Percentiles rank a stretch among this genome's conserved stretches.
These are phyloP conservation scores for Podaxis sp. DNA, from an alignment of 768 basidiomycete species.

Conservation along the genomic window DNA sequence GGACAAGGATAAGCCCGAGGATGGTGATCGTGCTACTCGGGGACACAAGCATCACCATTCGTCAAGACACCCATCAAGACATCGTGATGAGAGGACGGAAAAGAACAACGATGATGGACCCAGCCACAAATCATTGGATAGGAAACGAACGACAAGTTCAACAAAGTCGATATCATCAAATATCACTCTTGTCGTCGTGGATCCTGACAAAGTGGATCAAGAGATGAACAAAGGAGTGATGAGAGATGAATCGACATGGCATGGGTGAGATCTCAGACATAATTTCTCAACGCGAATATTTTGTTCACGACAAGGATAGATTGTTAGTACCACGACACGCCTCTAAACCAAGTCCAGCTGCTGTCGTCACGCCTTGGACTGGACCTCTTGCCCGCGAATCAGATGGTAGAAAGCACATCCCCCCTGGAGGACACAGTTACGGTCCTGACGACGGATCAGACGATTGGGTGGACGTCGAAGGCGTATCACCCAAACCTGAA, in stretches of 20 bases:
- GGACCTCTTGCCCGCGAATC: slow-evolving; percentile 33
- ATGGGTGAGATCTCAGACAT: slow-evolving; percentile 29
- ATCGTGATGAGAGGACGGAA: slow-evolving; percentile 13
- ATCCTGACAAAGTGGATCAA: slow-evolving; percentile 24
- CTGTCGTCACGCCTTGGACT: slow-evolving; percentile 34
- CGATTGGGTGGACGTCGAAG: slow-evolving; percentile 26
- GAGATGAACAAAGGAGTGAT: not conserved
- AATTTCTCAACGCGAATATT: not conserved
- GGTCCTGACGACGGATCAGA: slow-evolving; percentile 16
- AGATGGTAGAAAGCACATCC: slow-evolving; percentile 15
- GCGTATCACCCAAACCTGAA: not conserved
- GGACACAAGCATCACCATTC: not conserved
- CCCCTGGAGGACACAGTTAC: not conserved
- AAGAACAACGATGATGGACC: slow-evolving; percentile 19
- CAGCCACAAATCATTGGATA: slow-evolving; percentile 4
- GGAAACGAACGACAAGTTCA: slow-evolving; percentile 12
- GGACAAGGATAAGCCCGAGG: slow-evolving; percentile 15
- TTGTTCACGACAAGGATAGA: not conserved
- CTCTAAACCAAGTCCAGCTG: slow-evolving; percentile 15
- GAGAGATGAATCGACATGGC: slow-evolving; percentile 27
- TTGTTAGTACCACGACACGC: slow-evolving; percentile 26
- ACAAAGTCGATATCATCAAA: slow-evolving; percentile 17
- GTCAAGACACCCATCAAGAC: slow-evolving; percentile 3
- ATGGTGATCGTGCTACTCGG: slow-evolving; percentile 14
- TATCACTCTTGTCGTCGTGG: slow-evolving; percentile 36